A percentile compares a stretch with the other conserved stretches of the same genome.
Conservation (phyloP, 495 filamentous ascomycete genomes). For the Diplogelasinospora grovesii region DNA sequence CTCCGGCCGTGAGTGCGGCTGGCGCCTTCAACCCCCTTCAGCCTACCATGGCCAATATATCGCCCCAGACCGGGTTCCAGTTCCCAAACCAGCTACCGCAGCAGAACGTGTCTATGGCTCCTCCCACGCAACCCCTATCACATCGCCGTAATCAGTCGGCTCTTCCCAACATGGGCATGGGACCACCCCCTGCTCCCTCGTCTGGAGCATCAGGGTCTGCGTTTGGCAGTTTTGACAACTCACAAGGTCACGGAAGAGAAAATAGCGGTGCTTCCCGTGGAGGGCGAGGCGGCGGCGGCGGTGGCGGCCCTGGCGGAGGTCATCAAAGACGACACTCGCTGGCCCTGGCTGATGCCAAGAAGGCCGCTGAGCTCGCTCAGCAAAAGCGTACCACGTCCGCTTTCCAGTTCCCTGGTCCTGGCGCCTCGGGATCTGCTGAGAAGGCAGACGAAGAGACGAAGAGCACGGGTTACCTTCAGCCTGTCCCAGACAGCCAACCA, state of each 20-base stretch:
- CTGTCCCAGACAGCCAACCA: constrained; percentile 40
- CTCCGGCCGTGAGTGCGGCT: constrained; percentile 65
- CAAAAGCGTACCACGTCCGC: constrained; percentile 89
- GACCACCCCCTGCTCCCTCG: constrained; percentile 93
- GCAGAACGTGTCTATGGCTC: constrained; percentile 62
- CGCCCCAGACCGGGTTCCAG: constrained; percentile 81
- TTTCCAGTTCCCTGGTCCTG: constrained; percentile 89
- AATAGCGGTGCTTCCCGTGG: constrained; percentile 64
- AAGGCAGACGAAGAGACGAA: constrained; percentile 49
- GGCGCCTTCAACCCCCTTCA: constrained; percentile 59
- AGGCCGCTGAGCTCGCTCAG: constrained; percentile 92
- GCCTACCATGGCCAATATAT: constrained; percentile 63
- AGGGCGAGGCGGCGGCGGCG: constrained; percentile 65
- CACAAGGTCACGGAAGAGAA: constrained; percentile 59
- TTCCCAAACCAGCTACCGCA: constrained; percentile 80
- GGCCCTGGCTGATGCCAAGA: constrained; percentile 92
- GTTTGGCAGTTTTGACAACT: constrained; percentile 71
- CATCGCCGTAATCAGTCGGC: constrained; percentile 98
- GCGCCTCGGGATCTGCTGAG: constrained; percentile 47
- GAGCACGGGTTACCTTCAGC: constrained; percentile 27
- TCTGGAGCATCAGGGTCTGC: constrained; percentile 77
- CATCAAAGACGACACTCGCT: constrained; percentile 94
- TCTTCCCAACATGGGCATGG: constrained; percentile 87
- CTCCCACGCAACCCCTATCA: constrained; percentile 69
- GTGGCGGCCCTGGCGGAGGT: constrained; percentile 68